Percentiles rank a stretch among this genome's conserved stretches.
These are phyloP conservation scores for Penicillium tannophilum DNA, from an alignment of 495 filamentous ascomycete genomes.

Conservation along the genomic window DNA sequence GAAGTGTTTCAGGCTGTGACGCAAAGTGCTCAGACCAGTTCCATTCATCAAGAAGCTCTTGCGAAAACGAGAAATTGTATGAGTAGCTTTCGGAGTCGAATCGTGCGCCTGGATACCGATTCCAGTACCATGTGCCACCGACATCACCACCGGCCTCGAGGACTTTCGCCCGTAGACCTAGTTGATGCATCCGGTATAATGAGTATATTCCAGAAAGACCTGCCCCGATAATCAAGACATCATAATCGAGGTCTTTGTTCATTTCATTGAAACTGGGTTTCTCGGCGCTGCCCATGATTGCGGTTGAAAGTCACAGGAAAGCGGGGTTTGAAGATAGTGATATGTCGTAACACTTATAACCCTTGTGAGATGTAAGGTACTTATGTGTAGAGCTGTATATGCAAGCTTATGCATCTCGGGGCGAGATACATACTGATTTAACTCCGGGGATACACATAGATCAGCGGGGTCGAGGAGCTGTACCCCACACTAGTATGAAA, in stretches of 20 bases:
- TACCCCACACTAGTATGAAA: too few species aligned
- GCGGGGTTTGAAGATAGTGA: too few species aligned
- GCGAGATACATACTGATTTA: too few species aligned
- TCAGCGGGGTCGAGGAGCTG: too few species aligned
- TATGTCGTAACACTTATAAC: too few species aligned
- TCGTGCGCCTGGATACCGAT: conserved; percentile 49
- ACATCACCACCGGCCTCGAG: conserved; percentile 47
- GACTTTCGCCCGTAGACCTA: conserved; percentile 35
- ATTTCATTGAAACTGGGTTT: too few species aligned
- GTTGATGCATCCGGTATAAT: conserved; percentile 22
- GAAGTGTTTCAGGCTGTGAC: conserved; percentile 41
- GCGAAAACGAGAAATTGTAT: conserved; percentile 52
- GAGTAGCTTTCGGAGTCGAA: conserved; percentile 48
- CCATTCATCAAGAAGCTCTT: conserved; percentile 52
- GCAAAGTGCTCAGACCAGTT: conserved; percentile 39
- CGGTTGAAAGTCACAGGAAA: too few species aligned
- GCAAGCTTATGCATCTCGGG: too few species aligned
- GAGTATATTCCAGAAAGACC: conserved; percentile 47
- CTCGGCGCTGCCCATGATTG: too few species aligned
- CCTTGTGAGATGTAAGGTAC: too few species aligned
- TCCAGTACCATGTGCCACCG: conserved; percentile 57
- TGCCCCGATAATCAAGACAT: conserved; percentile 54
- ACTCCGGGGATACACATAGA: too few species aligned
- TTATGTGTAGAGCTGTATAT: too few species aligned
- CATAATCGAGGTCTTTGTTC: conserved; percentile 31